These are phyloP conservation scores for Thamnidium elegans DNA, from an alignment of 192 early-diverging fungal genomes.

Conservation along the genomic window DNA sequence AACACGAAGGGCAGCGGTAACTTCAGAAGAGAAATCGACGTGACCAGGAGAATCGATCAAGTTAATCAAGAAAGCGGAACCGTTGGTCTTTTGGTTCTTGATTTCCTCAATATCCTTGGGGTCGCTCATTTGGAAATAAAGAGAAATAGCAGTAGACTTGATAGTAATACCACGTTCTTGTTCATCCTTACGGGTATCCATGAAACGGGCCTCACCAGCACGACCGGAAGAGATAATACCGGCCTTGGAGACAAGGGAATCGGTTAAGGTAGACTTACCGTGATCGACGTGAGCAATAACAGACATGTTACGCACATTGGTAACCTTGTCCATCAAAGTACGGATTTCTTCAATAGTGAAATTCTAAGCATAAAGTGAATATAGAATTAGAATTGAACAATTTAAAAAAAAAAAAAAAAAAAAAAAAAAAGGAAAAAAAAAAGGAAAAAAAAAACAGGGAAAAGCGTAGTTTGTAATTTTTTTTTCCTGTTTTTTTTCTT, in stretches of 20 bases:
- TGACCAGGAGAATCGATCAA: constrained; percentile 99
- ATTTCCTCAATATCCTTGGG: constrained; percentile 82
- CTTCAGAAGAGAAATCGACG: constrained; percentile 99
- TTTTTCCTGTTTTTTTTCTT: neutral
- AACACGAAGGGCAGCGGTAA: constrained; percentile 97
- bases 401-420: neutral
- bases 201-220: constrained; percentile 96
- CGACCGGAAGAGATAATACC: constrained; percentile 97
- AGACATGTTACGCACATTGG: constrained; percentile 99
- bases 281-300: constrained; percentile 99
- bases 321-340: constrained; percentile 52
- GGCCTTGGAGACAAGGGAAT: constrained; percentile 95
- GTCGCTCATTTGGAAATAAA: constrained; percentile 90
- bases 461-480: too few species aligned
- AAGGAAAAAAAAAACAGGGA: too few species aligned
- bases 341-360: constrained; percentile 55
- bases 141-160: constrained; percentile 99
- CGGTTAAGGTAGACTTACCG: constrained; percentile 95
- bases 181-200: constrained; percentile 95
- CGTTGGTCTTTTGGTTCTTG: constrained; percentile 77
- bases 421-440: neutral
- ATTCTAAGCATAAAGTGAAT: constrained; percentile 24
- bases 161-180: constrained; percentile 99
- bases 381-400: neutral
- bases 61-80: constrained; percentile 96